These are phyloP conservation scores for Fraxinus floribunda DNA, from an alignment of 305 asterid genomes.

Conservation along the genomic window DNA sequence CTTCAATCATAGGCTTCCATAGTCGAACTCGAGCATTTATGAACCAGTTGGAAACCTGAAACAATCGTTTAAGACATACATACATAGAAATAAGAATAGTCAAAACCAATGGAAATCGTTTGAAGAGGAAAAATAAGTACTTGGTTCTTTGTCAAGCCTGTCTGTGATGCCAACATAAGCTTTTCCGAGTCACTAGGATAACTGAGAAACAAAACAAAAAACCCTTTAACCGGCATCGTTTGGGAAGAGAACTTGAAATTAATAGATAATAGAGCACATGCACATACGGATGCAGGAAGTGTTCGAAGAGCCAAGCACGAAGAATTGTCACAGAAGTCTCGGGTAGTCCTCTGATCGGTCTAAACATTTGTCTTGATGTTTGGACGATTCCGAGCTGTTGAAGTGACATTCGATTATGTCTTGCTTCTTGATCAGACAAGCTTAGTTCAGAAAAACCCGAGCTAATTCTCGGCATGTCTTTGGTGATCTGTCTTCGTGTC, in stretches of 20 bases:
- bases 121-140: conserved; percentile 34
- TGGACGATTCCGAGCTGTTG: conserved; percentile 64
- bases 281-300: conserved; percentile 82
- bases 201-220: conserved; percentile 33
- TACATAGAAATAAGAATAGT: not conserved
- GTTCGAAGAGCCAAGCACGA: conserved; percentile 96
- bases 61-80: not conserved
- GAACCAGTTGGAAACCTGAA: conserved; percentile 91
- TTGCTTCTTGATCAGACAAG: conserved; percentile 50
- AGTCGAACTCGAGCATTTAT: conserved; percentile 90
- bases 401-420: conserved; percentile 43
- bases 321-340: conserved; percentile 79
- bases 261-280: not conserved
- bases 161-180: conserved; percentile 83
- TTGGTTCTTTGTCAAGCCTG: conserved; percentile 90
- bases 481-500: conserved; percentile 39
- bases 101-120: conserved; percentile 4
- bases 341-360: conserved; percentile 85
- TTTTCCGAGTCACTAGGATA: conserved; percentile 90
- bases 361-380: conserved; percentile 63
- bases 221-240: not conserved
- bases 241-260: not conserved
- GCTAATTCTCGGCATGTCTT: conserved; percentile 60
- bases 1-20: conserved; percentile 99
- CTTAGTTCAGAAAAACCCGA: conserved; percentile 57